A percentile compares a stretch with the other conserved stretches of the same genome.
These are phyloP conservation scores for Gautieria morchelliformis DNA, from an alignment of 768 basidiomycete species.

Conservation along the genomic window DNA sequence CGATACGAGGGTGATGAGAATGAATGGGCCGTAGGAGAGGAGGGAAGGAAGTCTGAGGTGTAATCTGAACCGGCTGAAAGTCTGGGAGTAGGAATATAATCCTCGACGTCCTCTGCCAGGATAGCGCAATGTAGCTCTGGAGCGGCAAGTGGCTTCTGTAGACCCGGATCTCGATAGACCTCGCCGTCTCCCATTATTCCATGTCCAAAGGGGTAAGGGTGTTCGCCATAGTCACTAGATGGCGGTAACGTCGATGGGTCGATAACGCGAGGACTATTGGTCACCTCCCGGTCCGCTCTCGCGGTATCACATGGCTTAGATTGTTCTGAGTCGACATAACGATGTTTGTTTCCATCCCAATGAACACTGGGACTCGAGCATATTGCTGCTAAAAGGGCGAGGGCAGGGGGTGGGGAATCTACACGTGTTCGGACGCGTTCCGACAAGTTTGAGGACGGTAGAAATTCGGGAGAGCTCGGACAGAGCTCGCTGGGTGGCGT, in stretches of 20 bases:
- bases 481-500: neutral
- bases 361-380: conserved; percentile 4
- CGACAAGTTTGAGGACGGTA: neutral
- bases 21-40: neutral
- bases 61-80: neutral
- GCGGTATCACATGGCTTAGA: neutral
- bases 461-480: neutral
- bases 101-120: neutral
- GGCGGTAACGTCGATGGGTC: neutral
- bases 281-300: neutral
- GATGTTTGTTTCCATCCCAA: conserved; percentile 1
- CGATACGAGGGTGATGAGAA: neutral
- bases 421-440: conserved; percentile 1
- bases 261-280: neutral
- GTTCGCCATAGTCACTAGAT: neutral
- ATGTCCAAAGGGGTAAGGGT: neutral
- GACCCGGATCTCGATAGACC: neutral
- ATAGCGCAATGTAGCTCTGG: neutral
- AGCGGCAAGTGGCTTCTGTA: neutral
- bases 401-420: neutral
- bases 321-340: neutral
- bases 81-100: too few species aligned
- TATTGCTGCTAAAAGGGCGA: conserved; percentile 1
- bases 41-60: neutral
- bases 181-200: neutral